Evolutionary conservation across 2,329 filamentous ascomycete genomes (phyloP).

Genomic region (Pseudogymnoascus sp.): DNA sequence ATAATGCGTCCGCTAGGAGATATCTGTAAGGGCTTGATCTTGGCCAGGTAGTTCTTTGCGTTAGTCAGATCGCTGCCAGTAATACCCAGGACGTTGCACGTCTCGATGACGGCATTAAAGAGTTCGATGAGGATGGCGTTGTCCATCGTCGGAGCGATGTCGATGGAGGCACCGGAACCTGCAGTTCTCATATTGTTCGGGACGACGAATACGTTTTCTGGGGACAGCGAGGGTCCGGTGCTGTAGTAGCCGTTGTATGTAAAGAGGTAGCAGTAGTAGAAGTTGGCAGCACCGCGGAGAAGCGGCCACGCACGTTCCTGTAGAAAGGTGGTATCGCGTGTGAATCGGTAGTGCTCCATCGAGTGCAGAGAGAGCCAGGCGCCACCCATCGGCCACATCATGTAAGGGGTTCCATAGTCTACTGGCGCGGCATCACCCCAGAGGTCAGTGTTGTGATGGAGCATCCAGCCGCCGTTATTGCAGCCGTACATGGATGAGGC

Average conservation of each 20-base stretch:
- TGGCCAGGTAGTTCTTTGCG: neutral
- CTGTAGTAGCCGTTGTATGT: slow-evolving; percentile 27
- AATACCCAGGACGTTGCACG: neutral
- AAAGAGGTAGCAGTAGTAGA: slow-evolving; percentile 34
- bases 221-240: slow-evolving; percentile 29
- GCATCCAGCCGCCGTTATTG: slow-evolving; percentile 14
- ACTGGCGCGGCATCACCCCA: slow-evolving; percentile 27
- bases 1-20: slow-evolving; percentile 22
- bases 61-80: neutral
- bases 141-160: slow-evolving; percentile 33
- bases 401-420: slow-evolving; percentile 25
- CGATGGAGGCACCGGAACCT: slow-evolving; percentile 12
- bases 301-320: slow-evolving; percentile 23
- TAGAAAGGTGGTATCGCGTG: slow-evolving; percentile 16
- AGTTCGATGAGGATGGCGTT: slow-evolving; percentile 32
- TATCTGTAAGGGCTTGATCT: neutral
- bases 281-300: slow-evolving; percentile 30
- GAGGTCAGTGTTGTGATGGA: slow-evolving; percentile 23
- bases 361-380: slow-evolving; percentile 21
- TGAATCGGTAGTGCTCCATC: slow-evolving; percentile 20
- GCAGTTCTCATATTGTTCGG: slow-evolving; percentile 10
- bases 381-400: slow-evolving; percentile 19
- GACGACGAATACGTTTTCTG: slow-evolving; percentile 27
- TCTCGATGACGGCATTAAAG: slow-evolving; percentile 18
- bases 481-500: neutral